Evolutionary conservation across 495 filamentous ascomycete species (phyloP).

Genomic region (Aspergillus bridgeri): DNA sequence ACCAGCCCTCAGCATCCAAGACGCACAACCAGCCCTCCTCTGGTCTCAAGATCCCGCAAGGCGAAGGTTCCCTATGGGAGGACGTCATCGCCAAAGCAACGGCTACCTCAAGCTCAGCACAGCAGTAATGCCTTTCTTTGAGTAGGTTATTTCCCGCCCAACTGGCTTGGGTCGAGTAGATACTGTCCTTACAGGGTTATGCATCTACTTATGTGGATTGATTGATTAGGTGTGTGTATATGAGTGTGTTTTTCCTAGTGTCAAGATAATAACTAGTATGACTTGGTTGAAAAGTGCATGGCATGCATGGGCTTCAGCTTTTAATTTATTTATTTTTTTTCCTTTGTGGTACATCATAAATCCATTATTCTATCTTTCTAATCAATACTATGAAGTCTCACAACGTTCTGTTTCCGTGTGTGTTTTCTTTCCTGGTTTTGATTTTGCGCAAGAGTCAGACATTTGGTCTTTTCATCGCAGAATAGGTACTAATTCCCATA

Average conservation of each 20-base stretch:
- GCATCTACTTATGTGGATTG: neutral
- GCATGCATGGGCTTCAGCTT: too few relatives aligned
- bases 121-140: neutral
- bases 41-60: slow-evolving; percentile 25
- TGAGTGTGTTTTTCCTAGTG: too few relatives aligned
- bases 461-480: too few relatives aligned
- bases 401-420: too few relatives aligned
- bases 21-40: neutral
- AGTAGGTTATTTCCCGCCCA: too few relatives aligned
- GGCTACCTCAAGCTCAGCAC: neutral
- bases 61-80: slow-evolving; percentile 29
- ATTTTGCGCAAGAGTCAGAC: too few relatives aligned
- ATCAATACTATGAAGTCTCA: too few relatives aligned
- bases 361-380: neutral
- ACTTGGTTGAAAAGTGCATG: neutral
- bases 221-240: neutral
- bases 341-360: too few relatives aligned
- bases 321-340: neutral
- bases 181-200: too few relatives aligned
- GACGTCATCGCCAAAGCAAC: slow-evolving; percentile 33
- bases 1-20: slow-evolving; percentile 5
- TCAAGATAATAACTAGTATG: too few relatives aligned
- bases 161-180: neutral
- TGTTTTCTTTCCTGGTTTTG: too few relatives aligned
- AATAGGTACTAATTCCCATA: too few relatives aligned